phyloP scores from a whole-genome alignment of 179 eudicot species.

The Drosera spatulata region DNA sequence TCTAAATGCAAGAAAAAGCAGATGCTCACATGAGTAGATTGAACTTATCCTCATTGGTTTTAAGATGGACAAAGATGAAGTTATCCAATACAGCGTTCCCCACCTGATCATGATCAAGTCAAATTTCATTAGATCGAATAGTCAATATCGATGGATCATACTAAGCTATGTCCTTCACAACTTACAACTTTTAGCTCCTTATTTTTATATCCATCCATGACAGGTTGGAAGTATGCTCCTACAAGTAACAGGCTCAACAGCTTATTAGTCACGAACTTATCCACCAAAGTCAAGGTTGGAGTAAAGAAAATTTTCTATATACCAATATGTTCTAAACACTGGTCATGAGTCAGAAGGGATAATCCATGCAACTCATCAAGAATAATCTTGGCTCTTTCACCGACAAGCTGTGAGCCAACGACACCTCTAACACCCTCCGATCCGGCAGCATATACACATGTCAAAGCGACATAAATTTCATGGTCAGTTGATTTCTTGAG shows the following conservation, averaged over 20 bases:
- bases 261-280: background rate
- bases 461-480: slow-evolving; percentile 74
- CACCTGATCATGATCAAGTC: slow-evolving; percentile 38
- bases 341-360: slow-evolving; percentile 58
- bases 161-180: slow-evolving; percentile 1
- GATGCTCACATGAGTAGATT: slow-evolving; percentile 78
- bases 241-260: slow-evolving; percentile 5
- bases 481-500: slow-evolving; percentile 71
- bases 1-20: slow-evolving; percentile 4
- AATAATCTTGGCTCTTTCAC: slow-evolving; percentile 88
- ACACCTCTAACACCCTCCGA: slow-evolving; percentile 65
- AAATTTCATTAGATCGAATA: too few relatives aligned
- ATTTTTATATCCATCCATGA: slow-evolving; percentile 69
- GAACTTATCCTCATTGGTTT: slow-evolving; percentile 74
- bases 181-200: slow-evolving; percentile 61
- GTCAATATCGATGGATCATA: too few relatives aligned
- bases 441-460: slow-evolving; percentile 60
- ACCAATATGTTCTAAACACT: slow-evolving; percentile 91
- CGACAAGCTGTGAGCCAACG: slow-evolving; percentile 88
- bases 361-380: slow-evolving; percentile 75
- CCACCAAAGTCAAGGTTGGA: slow-evolving; percentile 1
- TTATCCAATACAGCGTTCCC: slow-evolving; percentile 78
- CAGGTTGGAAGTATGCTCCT: slow-evolving; percentile 80
- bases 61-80: slow-evolving; percentile 84
- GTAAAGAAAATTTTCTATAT: slow-evolving; percentile 5